Evolutionary conservation across 2,329 filamentous ascomycete genomes (phyloP).

Genomic region (Scytalidium lignicola): DNA sequence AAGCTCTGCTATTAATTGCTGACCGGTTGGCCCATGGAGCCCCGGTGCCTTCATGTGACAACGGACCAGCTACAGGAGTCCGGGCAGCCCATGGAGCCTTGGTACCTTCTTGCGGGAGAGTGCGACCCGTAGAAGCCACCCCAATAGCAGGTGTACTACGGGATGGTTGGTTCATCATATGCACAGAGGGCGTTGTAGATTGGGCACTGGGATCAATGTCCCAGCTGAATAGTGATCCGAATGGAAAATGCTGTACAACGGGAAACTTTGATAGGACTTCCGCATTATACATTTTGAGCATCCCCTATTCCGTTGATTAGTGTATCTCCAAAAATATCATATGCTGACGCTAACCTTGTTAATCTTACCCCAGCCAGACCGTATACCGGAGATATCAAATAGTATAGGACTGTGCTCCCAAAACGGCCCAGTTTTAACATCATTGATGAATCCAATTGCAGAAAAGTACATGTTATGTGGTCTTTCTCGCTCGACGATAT

Average conservation of each 20-base stretch:
- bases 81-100: slow-evolving; percentile 7
- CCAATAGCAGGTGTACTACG: slow-evolving; percentile 2
- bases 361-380: slow-evolving; percentile 95
- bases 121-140: slow-evolving; percentile 2
- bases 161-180: slow-evolving; percentile 51
- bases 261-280: slow-evolving; percentile 96
- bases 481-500: slow-evolving; percentile 61
- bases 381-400: slow-evolving; percentile 89
- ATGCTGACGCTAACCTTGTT: slow-evolving; percentile 57
- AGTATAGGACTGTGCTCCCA: slow-evolving; percentile 96
- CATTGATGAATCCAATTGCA: slow-evolving; percentile 93
- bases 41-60: slow-evolving; percentile 18
- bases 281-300: slow-evolving; percentile 99
- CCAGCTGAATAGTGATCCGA: slow-evolving; percentile 77
- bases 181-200: slow-evolving; percentile 43
- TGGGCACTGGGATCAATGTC: slow-evolving; percentile 59
- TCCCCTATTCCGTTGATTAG: slow-evolving; percentile 54
- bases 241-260: slow-evolving; percentile 93
- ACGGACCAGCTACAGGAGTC: slow-evolving; percentile 9
- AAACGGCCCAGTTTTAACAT: slow-evolving; percentile 93
- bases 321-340: background rate
- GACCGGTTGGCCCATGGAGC: slow-evolving; percentile 21
- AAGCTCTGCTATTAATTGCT: slow-evolving; percentile 10
- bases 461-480: slow-evolving; percentile 84
- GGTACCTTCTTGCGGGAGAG: slow-evolving; percentile 4